phyloP scores from a whole-genome alignment of 2,329 filamentous ascomycete species.

The Microdochium nivale region DNA sequence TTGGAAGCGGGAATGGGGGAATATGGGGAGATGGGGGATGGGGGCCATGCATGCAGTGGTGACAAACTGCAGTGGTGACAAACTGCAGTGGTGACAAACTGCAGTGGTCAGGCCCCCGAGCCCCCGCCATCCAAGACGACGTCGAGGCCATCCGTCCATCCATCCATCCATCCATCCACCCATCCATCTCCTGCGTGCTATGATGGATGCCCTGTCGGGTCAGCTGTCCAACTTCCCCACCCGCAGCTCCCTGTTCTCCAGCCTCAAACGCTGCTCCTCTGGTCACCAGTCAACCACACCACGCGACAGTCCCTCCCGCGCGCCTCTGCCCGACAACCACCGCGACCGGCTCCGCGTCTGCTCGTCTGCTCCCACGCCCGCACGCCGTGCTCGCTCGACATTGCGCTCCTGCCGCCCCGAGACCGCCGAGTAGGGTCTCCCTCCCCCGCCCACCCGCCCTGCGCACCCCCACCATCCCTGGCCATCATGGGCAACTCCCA shows the following conservation, averaged over 20 bases:
- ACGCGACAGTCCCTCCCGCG: background rate
- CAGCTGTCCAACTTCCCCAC: background rate
- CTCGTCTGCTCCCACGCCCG: background rate
- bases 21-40: too few species aligned
- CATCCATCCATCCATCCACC: too few species aligned
- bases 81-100: too few species aligned
- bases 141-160: too few species aligned
- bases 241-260: background rate
- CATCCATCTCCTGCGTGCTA: background rate
- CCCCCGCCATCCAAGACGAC: too few species aligned
- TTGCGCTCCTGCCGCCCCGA: background rate
- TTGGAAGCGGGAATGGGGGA: too few species aligned
- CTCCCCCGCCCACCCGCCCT: background rate
- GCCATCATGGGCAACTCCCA: conserved; percentile 34
- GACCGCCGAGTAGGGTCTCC: too few species aligned
- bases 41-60: too few species aligned
- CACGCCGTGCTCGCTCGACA: background rate
- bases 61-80: too few species aligned
- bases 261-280: background rate
- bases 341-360: background rate
- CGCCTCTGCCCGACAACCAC: background rate
- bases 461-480: background rate
- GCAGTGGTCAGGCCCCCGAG: too few species aligned
- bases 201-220: too few species aligned
- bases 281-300: background rate